Percentiles rank a stretch among this genome's conserved stretches.
Evolutionary conservation across 176 grass and related monocot genomes (phyloP).

Genomic region (Cymbopogon citratus): DNA sequence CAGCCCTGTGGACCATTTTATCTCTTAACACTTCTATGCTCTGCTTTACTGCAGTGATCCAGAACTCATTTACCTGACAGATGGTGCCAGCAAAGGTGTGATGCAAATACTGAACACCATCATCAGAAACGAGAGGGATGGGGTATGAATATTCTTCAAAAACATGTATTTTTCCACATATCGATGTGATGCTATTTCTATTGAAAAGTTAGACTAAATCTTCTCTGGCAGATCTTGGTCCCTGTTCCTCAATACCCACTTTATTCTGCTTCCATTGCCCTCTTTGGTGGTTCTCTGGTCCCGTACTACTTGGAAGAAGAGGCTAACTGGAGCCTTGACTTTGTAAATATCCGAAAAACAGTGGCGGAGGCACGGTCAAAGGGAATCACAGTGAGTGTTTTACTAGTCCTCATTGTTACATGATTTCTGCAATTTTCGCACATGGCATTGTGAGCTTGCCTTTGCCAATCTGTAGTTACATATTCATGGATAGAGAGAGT

Average conservation of each 20-base stretch:
- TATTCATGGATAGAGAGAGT: background rate
- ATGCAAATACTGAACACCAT: slow-evolving; percentile 87
- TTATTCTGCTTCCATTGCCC: slow-evolving; percentile 89
- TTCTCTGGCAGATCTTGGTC: slow-evolving; percentile 77
- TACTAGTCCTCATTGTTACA: background rate
- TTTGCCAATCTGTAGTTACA: background rate
- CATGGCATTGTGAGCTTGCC: background rate
- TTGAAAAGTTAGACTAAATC: background rate
- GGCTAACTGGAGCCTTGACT: slow-evolving; percentile 88
- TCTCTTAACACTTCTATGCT: background rate
- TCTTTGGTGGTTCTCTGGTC: slow-evolving; percentile 83
- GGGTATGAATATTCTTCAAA: slow-evolving; percentile 44
- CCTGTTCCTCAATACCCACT: slow-evolving; percentile 98
- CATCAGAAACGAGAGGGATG: slow-evolving; percentile 84
- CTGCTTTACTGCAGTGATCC: slow-evolving; percentile 64
- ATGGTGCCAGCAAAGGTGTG: slow-evolving; percentile 95
- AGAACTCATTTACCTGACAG: slow-evolving; percentile 90
- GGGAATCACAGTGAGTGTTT: slow-evolving; percentile 77
- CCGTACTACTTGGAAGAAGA: slow-evolving; percentile 97
- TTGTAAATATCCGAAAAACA: slow-evolving; percentile 51
- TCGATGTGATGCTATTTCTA: background rate
- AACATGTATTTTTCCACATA: background rate
- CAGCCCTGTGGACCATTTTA: background rate
- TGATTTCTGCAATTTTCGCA: background rate
- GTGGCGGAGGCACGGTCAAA: slow-evolving; percentile 64